phyloP scores from a whole-genome alignment of 352 stramenopile species.

The Phytophthora europaea region DNA sequence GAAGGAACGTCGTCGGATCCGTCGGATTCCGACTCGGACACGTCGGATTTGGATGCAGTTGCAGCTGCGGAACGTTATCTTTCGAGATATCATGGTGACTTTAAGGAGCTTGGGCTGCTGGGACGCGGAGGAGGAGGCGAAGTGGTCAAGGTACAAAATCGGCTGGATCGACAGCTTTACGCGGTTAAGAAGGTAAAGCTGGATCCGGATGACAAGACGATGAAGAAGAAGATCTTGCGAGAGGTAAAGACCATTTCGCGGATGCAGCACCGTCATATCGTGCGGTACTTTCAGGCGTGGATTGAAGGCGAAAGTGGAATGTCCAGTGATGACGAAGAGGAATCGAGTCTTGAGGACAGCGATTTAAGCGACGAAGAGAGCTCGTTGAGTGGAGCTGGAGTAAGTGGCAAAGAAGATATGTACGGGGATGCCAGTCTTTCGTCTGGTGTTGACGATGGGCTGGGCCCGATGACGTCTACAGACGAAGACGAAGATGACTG shows the following conservation, averaged over 20 bases:
- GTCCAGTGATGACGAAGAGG: constrained; percentile 58
- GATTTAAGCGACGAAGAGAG: constrained; percentile 41
- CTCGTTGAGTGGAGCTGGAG: background rate
- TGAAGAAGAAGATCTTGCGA: constrained; percentile 96
- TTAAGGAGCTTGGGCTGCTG: constrained; percentile 88
- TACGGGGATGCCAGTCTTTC: constrained; percentile 53
- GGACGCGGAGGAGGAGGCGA: constrained; percentile 85
- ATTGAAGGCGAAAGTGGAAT: constrained; percentile 81
- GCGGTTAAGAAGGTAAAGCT: constrained; percentile 91
- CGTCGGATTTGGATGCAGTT: constrained; percentile 54
- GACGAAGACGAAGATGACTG: constrained; percentile 86
- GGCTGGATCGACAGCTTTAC: constrained; percentile 85
- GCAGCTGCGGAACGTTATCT: constrained; percentile 56
- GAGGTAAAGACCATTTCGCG: constrained; percentile 97
- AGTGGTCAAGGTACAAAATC: constrained; percentile 88
- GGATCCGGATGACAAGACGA: constrained; percentile 85
- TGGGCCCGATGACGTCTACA: constrained; percentile 47
- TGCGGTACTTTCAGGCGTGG: constrained; percentile 94
- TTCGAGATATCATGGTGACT: constrained; percentile 87
- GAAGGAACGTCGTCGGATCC: constrained; percentile 35
- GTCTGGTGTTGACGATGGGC: constrained; percentile 44
- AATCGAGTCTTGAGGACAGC: constrained; percentile 50
- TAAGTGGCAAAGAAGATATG: constrained; percentile 37
- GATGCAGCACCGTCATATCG: constrained; percentile 97
- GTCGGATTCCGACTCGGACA: constrained; percentile 56